Evolutionary conservation across 371 early-diverging fungal genomes (phyloP).

Genomic region (Saksenaea oblongispora): DNA sequence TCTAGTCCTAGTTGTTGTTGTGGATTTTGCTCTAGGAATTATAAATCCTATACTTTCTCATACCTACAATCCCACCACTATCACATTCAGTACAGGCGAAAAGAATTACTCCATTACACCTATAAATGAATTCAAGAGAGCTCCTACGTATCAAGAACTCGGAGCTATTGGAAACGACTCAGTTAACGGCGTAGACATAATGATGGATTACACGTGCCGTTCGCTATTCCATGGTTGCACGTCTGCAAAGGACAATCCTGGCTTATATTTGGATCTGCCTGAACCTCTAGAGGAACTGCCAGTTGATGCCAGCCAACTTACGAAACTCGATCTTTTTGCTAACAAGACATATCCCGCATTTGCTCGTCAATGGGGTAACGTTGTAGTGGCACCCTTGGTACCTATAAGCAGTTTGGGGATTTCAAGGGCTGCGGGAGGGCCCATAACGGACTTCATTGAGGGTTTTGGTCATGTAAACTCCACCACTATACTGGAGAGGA

Average conservation of each 20-base stretch:
- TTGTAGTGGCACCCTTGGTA: neutral
- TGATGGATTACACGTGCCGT: neutral
- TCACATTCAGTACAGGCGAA: neutral
- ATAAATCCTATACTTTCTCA: neutral
- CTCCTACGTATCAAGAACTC: neutral
- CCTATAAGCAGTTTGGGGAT: neutral
- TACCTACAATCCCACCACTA: neutral
- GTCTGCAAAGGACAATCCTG: neutral
- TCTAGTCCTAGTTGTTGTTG: neutral
- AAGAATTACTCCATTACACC: neutral
- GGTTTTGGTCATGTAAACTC: neutral
- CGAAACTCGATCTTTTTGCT: neutral
- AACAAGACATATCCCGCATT: neutral
- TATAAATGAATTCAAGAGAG: neutral
- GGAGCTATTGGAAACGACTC: neutral
- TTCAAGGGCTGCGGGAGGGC: too few relatives aligned
- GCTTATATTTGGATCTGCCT: neutral
- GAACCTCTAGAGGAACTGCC: neutral
- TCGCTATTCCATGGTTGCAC: neutral
- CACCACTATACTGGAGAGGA: neutral
- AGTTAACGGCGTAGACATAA: neutral
- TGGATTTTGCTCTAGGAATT: neutral
- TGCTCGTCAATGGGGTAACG: neutral
- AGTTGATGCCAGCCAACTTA: neutral
- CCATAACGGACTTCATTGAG: too few relatives aligned